A percentile compares a stretch with the other conserved stretches of the same genome.
Evolutionary conservation across 1,284 basidiomycete genomes (phyloP).

Genomic region (Rhodotorula sp.): DNA sequence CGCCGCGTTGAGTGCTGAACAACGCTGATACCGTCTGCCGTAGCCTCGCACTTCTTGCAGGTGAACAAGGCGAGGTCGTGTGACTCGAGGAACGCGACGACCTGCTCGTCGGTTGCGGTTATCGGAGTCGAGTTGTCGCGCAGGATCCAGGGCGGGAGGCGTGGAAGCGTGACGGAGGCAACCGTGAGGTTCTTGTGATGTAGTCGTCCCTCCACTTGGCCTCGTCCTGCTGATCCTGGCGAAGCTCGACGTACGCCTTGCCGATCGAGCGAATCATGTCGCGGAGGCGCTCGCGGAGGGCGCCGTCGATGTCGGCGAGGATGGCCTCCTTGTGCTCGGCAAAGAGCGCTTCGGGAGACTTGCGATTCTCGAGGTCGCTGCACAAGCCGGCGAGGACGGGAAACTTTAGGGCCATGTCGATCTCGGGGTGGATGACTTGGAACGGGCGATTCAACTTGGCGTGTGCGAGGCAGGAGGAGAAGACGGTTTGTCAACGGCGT

Average conservation of each 20-base stretch:
- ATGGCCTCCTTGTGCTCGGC: background rate
- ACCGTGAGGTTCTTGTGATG: background rate
- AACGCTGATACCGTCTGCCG: background rate
- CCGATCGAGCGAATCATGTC: background rate
- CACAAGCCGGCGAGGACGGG: background rate
- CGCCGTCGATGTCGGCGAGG: background rate
- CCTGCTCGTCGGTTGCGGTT: conserved; percentile 12
- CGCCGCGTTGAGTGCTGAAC: background rate
- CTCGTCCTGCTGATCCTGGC: background rate
- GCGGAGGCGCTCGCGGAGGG: conserved; percentile 8
- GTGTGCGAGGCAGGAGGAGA: background rate
- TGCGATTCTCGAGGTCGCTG: background rate
- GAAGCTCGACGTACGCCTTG: background rate
- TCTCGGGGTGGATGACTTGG: background rate
- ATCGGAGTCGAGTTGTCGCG: background rate
- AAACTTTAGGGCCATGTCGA: background rate
- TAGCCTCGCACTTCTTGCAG: background rate
- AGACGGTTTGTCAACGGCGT: background rate
- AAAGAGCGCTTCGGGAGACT: background rate
- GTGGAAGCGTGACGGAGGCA: conserved; percentile 6
- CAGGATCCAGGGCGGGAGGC: conserved; percentile 14
- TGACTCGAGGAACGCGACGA: conserved; percentile 3
- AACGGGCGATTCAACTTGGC: background rate
- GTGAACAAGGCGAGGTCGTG: background rate
- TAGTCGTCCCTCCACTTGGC: background rate